Base-by-base conservation (phyloP, 2,329 filamentous ascomycete genomes). In the Penicillium sp. region DNA sequence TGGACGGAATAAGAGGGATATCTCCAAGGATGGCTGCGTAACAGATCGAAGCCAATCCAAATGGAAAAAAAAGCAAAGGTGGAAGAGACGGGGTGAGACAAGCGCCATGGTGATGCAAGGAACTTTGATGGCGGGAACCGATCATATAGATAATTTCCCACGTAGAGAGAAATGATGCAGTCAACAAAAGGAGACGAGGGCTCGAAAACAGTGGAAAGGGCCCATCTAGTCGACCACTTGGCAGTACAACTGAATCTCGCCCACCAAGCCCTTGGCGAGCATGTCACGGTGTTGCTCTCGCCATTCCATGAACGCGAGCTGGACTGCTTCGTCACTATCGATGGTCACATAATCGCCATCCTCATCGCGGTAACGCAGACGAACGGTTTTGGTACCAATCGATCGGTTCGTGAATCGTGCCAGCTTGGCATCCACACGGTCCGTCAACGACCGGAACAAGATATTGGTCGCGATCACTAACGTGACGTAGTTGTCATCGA, bases 401-500 rank as follows among this genome's bases (percentile, higher is more conserved):
- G 86, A 90, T 60, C 87, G 86, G 54, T 78, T 84, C 14, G 88
- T 94, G 56, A 90, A 90, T 39, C 87, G 82, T 44, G 86, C 86
- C 42, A 98, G 79, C 65, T 98, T 98, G 18, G 89, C 88, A 60
- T 98, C 93, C 56, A 98, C 96, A 8, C 93, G 86, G 62, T 97
- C 93, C 50, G 93, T 89, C 39, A 98, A 76, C 16, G 87, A 93
- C 52, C 93, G 87, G 67, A 94, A 97, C 27, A 87, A 85, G 57
- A 97, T 97, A 62, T 94, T 95, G 67, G 88, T 94, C 20, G 88
- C 86, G 28, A 95, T 94, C 8, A 98, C 91, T n/a, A 98, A 77
- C 1, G 91, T 96, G 43, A 96, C 85, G 54, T 94, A 94, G 60
- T 90, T 93, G 32, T 86, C 85, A 31, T 93, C 87, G 60, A 87